Conservation (phyloP, 2,329 filamentous ascomycete genomes). For the Gaeumannomyces tritici region DNA sequence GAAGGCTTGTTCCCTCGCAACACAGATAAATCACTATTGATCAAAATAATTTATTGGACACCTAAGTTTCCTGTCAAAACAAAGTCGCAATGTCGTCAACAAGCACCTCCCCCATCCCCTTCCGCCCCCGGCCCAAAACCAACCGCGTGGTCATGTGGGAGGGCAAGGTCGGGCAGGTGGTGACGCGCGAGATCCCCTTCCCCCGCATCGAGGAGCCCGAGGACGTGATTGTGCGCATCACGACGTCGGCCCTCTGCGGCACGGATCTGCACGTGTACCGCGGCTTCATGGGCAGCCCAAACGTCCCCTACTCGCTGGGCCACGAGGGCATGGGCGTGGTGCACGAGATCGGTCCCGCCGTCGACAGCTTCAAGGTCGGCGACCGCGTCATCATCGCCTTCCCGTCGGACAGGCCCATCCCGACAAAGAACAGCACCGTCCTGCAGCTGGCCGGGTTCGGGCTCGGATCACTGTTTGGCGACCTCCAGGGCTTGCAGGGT, state of each 20-base stretch:
- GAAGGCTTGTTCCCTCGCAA: no score
- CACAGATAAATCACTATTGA: no score
- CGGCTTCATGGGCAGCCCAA: constrained; percentile 12
- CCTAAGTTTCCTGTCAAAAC: neutral
- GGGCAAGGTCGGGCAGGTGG: neutral
- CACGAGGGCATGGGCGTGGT: constrained; percentile 33
- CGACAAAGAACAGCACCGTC: neutral
- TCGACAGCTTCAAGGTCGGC: constrained; percentile 22
- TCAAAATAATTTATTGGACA: no score
- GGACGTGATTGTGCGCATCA: constrained; percentile 25
- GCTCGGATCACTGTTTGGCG: neutral
- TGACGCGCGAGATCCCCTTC: constrained; percentile 2
- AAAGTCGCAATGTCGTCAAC: neutral
- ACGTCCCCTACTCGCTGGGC: constrained; percentile 17
- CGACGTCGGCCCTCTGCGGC: constrained; percentile 23
- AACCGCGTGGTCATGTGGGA: neutral
- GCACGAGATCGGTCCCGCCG: constrained; percentile 21
- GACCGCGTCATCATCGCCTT: constrained; percentile 26
- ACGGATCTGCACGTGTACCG: constrained; percentile 24
- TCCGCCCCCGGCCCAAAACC: neutral
- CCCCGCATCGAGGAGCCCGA: constrained; percentile 9
- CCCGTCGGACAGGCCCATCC: neutral
- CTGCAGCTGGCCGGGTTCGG: neutral
- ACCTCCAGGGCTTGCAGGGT: constrained; percentile 1
- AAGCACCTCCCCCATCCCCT: no score